Base-by-base conservation (phyloP, 2,329 filamentous ascomycete genomes). In the Xylariaceae sp. region DNA sequence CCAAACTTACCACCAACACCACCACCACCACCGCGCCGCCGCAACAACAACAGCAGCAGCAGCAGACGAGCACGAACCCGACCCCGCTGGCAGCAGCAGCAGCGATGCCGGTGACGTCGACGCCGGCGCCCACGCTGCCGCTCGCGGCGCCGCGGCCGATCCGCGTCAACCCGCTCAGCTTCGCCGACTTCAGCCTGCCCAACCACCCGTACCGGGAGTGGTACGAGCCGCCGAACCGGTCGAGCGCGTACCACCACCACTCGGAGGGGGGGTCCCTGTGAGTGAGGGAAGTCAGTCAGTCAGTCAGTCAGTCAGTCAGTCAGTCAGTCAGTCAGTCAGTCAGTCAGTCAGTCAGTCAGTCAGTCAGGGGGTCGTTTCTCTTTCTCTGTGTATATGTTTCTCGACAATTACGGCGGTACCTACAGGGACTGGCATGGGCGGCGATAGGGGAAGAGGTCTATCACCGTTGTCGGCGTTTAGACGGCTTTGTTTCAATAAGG, bases 171-270 rank as follows among this genome's bases (percentile, higher is more conserved):
- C 85, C 85, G 2, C 59, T 90, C 24, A 70, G 80, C 45, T 76
- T 74, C 16, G 84, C 83, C 1, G 83, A 92, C 52, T 92, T 92
- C 55, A 80, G 70, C 16, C 67, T 81, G 46, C 80, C 83, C 4
- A 80, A 86, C 43, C 84, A 89, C 58, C 85, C 87, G 1, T 93
- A 92, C 51, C 80, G 86, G 52, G 77, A 79, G 32, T 80, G 80
- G 59, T 93, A 90, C 49, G 79, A 87, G 42, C 80, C 83, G 22
- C 83, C 84, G 2, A 82, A 72, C 45, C 68, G 57, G 29, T 53
- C 51, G 5, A 51, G 46, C 19, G 32, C 45, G 6, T 53, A 53
- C 29, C n/a, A n/a, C n/a, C n/a, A n/a, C n/a, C 50, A 43, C 25
- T 45, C 47, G 12, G 48, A 51, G 18, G 46, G 42, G 1, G n/a